These are phyloP conservation scores for Colletotrichum limetticola DNA, from an alignment of 2,329 filamentous ascomycete species.

Conservation along the genomic window DNA sequence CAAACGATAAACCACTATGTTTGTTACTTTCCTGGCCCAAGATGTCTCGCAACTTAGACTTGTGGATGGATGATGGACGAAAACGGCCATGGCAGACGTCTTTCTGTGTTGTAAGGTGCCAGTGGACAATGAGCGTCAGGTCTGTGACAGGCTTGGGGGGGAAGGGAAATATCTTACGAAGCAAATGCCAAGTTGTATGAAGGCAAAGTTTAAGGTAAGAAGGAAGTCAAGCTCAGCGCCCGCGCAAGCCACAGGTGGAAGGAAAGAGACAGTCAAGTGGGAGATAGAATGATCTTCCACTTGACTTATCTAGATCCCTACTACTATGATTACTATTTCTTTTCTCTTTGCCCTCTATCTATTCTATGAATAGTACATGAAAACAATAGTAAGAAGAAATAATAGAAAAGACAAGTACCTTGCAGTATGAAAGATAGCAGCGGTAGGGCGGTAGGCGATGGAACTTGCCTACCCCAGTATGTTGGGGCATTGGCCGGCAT, in stretches of 20 bases:
- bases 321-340: too few species aligned
- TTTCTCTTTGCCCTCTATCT: too few species aligned
- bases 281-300: too few species aligned
- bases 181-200: slow-evolving; percentile 16
- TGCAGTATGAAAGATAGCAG: too few species aligned
- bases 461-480: too few species aligned
- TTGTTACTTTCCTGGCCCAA: neutral
- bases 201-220: slow-evolving; percentile 20
- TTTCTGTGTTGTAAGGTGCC: neutral
- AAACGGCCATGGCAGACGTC: neutral
- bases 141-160: neutral
- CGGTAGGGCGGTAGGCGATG: too few species aligned
- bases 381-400: too few species aligned
- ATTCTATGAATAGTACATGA: too few species aligned
- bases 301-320: too few species aligned
- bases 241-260: neutral
- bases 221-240: neutral
- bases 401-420: too few species aligned
- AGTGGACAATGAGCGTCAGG: neutral
- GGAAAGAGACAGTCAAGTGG: neutral
- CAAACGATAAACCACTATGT: neutral
- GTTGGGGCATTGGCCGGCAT: too few species aligned
- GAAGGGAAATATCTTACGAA: slow-evolving; percentile 4
- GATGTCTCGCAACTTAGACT: neutral
- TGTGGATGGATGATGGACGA: neutral